These are phyloP conservation scores for Candida krabiensis DNA, from an alignment of 805 yeast species.

Conservation along the genomic window DNA sequence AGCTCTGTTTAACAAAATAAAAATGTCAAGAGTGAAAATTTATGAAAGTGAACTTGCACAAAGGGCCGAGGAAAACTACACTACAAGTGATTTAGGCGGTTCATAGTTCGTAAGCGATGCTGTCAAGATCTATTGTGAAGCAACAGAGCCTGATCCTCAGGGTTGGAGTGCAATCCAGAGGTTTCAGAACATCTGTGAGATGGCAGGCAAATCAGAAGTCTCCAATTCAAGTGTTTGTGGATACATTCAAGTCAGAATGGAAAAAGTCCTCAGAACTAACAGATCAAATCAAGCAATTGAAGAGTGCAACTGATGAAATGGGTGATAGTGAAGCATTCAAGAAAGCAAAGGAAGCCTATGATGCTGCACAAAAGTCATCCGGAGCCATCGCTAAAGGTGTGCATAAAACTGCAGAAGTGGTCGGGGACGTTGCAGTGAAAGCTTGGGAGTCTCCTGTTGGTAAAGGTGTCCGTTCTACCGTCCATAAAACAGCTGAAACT, in stretches of 20 bases:
- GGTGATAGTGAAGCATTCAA: slow-evolving; percentile 93
- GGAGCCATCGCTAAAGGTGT: slow-evolving; percentile 68
- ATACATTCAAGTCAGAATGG: slow-evolving; percentile 90
- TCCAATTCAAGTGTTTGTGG: slow-evolving; percentile 89
- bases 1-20: no score
- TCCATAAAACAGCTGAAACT: slow-evolving; percentile 76
- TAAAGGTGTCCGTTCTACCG: slow-evolving; percentile 81
- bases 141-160: slow-evolving; percentile 3
- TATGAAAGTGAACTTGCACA: no score
- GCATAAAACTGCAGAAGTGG: slow-evolving; percentile 88
- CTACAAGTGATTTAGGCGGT: no score
- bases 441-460: slow-evolving; percentile 98
- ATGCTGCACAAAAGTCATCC: slow-evolving; percentile 71
- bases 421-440: slow-evolving; percentile 82
- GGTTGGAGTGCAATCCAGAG: slow-evolving; percentile 11
- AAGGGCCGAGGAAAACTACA: no score
- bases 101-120: no score
- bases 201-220: slow-evolving; percentile 46
- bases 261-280: slow-evolving; percentile 86
- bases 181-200: slow-evolving; percentile 14
- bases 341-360: slow-evolving; percentile 89
- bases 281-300: slow-evolving; percentile 89
- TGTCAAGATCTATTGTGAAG: slow-evolving; percentile 10
- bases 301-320: slow-evolving; percentile 92
- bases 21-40: no score